phyloP scores from a whole-genome alignment of 106 monocot species.

The Vanilla planifolia region DNA sequence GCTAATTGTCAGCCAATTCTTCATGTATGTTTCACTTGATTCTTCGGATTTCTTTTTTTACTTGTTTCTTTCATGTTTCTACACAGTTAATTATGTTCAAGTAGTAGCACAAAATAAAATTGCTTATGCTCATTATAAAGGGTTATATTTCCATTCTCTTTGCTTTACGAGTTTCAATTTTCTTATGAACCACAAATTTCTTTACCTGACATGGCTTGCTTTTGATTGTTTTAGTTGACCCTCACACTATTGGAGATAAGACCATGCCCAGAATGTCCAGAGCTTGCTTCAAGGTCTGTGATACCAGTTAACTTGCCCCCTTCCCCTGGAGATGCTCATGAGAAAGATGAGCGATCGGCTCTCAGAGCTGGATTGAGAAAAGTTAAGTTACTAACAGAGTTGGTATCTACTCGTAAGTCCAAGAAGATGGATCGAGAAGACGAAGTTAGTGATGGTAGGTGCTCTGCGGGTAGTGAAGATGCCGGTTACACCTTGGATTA shows the following conservation, averaged over 20 bases:
- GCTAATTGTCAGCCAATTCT: conserved; percentile 30
- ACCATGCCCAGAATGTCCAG: conserved; percentile 38
- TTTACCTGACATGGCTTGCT: neutral
- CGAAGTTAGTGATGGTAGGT: conserved; percentile 60
- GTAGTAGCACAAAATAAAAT: too few relatives aligned
- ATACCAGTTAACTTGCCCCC: conserved; percentile 33
- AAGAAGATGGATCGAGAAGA: conserved; percentile 46
- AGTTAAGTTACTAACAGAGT: conserved; percentile 65
- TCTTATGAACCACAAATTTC: too few relatives aligned
- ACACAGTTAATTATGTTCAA: neutral
- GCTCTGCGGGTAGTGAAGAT: conserved; percentile 50
- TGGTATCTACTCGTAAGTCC: conserved; percentile 50
- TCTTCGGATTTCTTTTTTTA: too few relatives aligned
- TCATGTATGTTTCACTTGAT: conserved; percentile 40
- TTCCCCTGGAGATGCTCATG: conserved; percentile 15
- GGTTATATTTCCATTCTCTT: too few relatives aligned
- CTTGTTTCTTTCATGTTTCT: neutral
- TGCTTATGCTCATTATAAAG: too few relatives aligned
- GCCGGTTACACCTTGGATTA: conserved; percentile 37
- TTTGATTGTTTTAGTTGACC: conserved; percentile 46
- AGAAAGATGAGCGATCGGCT: conserved; percentile 70
- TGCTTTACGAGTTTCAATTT: too few relatives aligned
- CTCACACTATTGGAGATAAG: conserved; percentile 57
- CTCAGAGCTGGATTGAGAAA: conserved; percentile 71
- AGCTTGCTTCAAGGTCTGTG: conserved; percentile 29